Conservation (phyloP, 768 basidiomycete species). For the Pleurotus ostreatus region DNA sequence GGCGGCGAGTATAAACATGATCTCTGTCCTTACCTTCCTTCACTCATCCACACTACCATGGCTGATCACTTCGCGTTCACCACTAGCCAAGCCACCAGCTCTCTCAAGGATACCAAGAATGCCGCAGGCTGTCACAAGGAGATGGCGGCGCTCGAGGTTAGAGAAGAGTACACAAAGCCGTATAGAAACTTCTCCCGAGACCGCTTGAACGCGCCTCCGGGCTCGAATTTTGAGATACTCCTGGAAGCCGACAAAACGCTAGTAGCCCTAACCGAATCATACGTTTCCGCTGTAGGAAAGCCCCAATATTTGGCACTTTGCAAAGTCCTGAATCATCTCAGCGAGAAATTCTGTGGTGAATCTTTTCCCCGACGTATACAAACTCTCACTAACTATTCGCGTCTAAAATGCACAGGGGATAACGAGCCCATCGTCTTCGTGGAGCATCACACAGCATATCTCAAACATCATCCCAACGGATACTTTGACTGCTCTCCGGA, state of each 20-base stretch:
- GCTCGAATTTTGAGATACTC: neutral
- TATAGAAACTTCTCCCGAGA: neutral
- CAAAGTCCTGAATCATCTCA: neutral
- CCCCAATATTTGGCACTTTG: neutral
- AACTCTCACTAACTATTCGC: neutral
- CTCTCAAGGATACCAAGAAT: neutral
- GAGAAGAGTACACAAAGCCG: neutral
- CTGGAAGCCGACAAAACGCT: neutral
- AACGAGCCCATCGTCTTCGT: neutral
- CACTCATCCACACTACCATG: neutral
- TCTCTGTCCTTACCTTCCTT: neutral
- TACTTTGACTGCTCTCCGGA: neutral
- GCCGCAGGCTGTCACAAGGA: neutral
- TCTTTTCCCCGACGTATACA: neutral
- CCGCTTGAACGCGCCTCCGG: neutral
- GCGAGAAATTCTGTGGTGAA: neutral
- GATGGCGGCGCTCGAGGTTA: neutral
- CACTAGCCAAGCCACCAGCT: neutral
- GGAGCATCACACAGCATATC: neutral
- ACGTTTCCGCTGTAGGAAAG: neutral
- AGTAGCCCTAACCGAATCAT: neutral
- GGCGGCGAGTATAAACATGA: neutral
- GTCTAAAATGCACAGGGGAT: neutral
- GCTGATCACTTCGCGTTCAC: neutral
- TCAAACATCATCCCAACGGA: neutral